These are phyloP conservation scores for Smittium mucronatum DNA, from an alignment of 371 early-diverging fungal species.

Conservation along the genomic window DNA sequence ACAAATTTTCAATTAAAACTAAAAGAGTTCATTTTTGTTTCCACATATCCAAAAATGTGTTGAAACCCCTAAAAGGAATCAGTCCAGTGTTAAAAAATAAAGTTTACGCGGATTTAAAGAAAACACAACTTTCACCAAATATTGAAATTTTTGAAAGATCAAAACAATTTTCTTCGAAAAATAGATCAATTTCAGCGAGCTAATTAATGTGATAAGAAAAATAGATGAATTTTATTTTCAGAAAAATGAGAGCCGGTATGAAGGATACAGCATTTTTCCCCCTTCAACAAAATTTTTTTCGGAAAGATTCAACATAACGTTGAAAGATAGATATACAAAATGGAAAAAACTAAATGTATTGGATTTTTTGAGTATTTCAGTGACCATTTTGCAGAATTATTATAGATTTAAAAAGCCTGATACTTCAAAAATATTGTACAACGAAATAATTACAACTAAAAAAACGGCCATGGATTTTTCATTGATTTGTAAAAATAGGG, in stretches of 20 bases:
- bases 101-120: not conserved
- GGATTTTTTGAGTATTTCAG: not conserved
- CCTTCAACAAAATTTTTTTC: not conserved
- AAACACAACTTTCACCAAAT: not conserved
- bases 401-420: not conserved
- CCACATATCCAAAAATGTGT: not conserved
- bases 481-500: not conserved
- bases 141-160: not conserved
- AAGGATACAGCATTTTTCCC: not conserved
- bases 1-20: not conserved
- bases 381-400: not conserved
- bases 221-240: not conserved
- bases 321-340: not conserved
- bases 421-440: not conserved
- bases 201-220: not conserved
- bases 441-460: not conserved
- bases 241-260: not conserved
- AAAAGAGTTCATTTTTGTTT: not conserved
- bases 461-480: not conserved
- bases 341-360: not conserved
- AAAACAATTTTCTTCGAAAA: not conserved
- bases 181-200: not conserved
- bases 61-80: not conserved
- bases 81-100: not conserved
- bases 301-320: not conserved